These are phyloP conservation scores for Xylariomycetidae sp. DNA, from an alignment of 2,329 filamentous ascomycete species.

Conservation along the genomic window DNA sequence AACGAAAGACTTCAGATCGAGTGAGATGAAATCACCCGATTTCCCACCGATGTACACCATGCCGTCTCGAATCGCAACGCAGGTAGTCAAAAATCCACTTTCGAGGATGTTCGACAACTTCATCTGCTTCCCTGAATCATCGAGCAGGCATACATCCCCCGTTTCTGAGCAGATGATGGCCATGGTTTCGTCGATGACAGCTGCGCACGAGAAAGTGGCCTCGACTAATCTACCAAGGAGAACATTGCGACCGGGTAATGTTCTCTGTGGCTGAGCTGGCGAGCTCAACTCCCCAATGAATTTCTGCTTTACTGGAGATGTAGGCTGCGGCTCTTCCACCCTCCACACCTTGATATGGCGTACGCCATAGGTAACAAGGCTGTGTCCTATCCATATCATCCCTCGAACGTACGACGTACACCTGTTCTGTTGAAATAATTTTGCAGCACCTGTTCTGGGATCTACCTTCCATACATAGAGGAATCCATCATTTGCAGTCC, in stretches of 20 bases:
- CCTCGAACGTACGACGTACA: slow-evolving; percentile 82
- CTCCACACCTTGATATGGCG: slow-evolving; percentile 94
- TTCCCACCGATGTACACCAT: slow-evolving; percentile 66
- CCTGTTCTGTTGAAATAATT: slow-evolving; percentile 78
- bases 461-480: slow-evolving; percentile 89
- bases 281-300: slow-evolving; percentile 41
- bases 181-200: slow-evolving; percentile 65
- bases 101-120: slow-evolving; percentile 64
- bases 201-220: slow-evolving; percentile 75
- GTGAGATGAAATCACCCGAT: slow-evolving; percentile 52
- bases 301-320: slow-evolving; percentile 61
- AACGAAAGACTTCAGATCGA: slow-evolving; percentile 47
- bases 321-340: slow-evolving; percentile 60
- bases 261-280: slow-evolving; percentile 50
- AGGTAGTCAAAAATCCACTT: slow-evolving; percentile 63
- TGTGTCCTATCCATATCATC: slow-evolving; percentile 87
- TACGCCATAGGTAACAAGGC: slow-evolving; percentile 79
- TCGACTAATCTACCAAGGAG: slow-evolving; percentile 78
- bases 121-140: slow-evolving; percentile 69
- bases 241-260: slow-evolving; percentile 82
- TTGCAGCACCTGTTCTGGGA: slow-evolving; percentile 73
- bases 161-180: slow-evolving; percentile 82
- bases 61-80: slow-evolving; percentile 57
- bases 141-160: slow-evolving; percentile 83
- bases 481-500: slow-evolving; percentile 87